Evolutionary conservation across 108 stramenopile species (phyloP).

Genomic region (Conticribra guillardii): DNA sequence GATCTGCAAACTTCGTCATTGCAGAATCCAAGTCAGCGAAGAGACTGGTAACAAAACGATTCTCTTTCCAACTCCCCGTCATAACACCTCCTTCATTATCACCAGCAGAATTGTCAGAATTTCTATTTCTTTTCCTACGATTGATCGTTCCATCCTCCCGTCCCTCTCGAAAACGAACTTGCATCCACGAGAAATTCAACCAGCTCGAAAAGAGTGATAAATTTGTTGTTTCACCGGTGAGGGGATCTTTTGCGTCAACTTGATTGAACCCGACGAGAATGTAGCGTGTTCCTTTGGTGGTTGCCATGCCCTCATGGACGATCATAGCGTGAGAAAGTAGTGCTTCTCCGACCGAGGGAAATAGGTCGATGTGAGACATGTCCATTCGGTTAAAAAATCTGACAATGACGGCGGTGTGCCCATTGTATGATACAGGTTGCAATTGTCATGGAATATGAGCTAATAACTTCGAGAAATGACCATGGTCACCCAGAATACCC

Average conservation of each 20-base stretch:
- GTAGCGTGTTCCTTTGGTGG: slow-evolving; percentile 60
- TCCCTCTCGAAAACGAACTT: slow-evolving; percentile 51
- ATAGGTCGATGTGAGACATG: slow-evolving; percentile 45
- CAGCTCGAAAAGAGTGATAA: slow-evolving; percentile 57
- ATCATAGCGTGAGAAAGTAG: slow-evolving; percentile 50
- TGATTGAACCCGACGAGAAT: slow-evolving; percentile 69
- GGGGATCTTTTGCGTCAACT: slow-evolving; percentile 69
- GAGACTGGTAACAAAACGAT: slow-evolving; percentile 7
- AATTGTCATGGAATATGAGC: background rate
- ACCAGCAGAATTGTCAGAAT: background rate
- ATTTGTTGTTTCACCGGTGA: slow-evolving; percentile 35
- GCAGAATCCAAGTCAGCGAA: slow-evolving; percentile 13
- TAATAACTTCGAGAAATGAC: background rate
- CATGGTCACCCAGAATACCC: background rate
- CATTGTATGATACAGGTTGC: no score
- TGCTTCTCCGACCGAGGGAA: slow-evolving; percentile 55
- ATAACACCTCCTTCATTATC: slow-evolving; percentile 1
- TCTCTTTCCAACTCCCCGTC: slow-evolving; percentile 5
- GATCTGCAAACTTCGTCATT: slow-evolving; percentile 20
- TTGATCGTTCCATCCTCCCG: slow-evolving; percentile 12
- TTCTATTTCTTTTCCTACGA: slow-evolving; percentile 1
- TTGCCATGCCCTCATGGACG: slow-evolving; percentile 63
- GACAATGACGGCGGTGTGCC: no score
- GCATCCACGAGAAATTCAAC: slow-evolving; percentile 56
- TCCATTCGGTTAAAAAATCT: slow-evolving; percentile 22